These are phyloP conservation scores for Candida xiaguanensis DNA, from an alignment of 805 yeast genomes.

Conservation along the genomic window DNA sequence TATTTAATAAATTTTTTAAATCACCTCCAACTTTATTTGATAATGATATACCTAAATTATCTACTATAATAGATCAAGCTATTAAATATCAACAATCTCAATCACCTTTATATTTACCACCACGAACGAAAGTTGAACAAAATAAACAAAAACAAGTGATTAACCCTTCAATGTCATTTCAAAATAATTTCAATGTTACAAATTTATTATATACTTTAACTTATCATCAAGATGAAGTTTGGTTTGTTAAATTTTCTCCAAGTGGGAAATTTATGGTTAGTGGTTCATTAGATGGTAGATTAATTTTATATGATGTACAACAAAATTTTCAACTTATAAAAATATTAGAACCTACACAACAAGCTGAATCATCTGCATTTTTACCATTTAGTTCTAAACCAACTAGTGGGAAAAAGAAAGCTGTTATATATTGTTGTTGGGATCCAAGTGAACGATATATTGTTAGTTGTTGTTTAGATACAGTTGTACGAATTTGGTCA, in stretches of 20 bases:
- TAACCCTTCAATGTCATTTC: background rate
- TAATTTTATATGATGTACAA: slow-evolving; percentile 62
- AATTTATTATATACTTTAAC: slow-evolving; percentile 42
- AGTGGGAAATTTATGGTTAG: slow-evolving; percentile 75
- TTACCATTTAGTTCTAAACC: slow-evolving; percentile 24
- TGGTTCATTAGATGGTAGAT: slow-evolving; percentile 63
- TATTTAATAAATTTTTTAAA: slow-evolving; percentile 12
- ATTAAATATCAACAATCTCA: slow-evolving; percentile 19
- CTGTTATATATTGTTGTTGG: slow-evolving; percentile 69
- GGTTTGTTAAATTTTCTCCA: slow-evolving; percentile 79
- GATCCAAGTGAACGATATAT: slow-evolving; percentile 66
- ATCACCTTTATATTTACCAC: slow-evolving; percentile 26
- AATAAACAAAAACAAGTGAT: background rate
- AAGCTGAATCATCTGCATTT: slow-evolving; percentile 24
- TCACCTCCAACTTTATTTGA: slow-evolving; percentile 12
- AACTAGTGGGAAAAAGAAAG: slow-evolving; percentile 22
- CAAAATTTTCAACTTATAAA: slow-evolving; percentile 34
- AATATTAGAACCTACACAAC: slow-evolving; percentile 25
- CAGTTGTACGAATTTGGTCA: slow-evolving; percentile 67
- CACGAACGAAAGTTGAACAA: slow-evolving; percentile 15
- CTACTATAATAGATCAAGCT: slow-evolving; percentile 20
- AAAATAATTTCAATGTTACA: slow-evolving; percentile 24
- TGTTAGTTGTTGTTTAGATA: slow-evolving; percentile 71
- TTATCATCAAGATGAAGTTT: slow-evolving; percentile 70
- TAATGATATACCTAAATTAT: slow-evolving; percentile 18